Evolutionary conservation across 164 flowering plant species (phyloP), one percentile per base, ranked within the genome.

Genomic region (Liriodendron chinense): DNA sequence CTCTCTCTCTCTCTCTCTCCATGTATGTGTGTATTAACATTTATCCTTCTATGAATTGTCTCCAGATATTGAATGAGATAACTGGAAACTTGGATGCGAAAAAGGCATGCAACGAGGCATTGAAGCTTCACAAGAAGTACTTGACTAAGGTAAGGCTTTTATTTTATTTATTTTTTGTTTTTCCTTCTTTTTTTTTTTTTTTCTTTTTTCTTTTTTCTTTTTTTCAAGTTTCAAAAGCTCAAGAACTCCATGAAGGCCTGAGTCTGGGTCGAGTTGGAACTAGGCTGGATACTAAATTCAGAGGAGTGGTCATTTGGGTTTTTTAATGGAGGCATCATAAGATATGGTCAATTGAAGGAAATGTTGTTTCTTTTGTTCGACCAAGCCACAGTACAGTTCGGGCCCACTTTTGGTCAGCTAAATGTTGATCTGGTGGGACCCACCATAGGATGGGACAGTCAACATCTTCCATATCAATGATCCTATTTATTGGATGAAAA

Each of bases 61-160:
- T 69, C 21, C 85, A 94, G 97, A 94, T 94, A 69, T 81, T 94
- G 84, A 89, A 86, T 50, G 94, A 90, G 28, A 83, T 86, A 62
- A 92, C 90, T 20, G 92, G 90, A 69, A 89, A 81, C 67, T 72
- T 94, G 56, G 97, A 94, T 81, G 98, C 92, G 9, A 90, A 87
- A 77, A 91, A 91, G 70, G 94, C 94, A 26, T 89, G 96, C 65
- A 83, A 80, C 0, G 91, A 85, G 74, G 97, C 98, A 68, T 69
- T 94, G 84, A 91, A 86, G 83, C 80, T 94, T 77, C 97, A 92
- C 65, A 88, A 83, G 57, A 94, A 90, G 85, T 94, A 87, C 77
- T 76, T 90, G 75, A 87, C 65, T 63, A 86, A 83, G 89, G 91
- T 78, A 75, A 80, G 73, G 71, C 57, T 61, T 53, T 16, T 9